These are phyloP conservation scores for Royoungia palumana DNA, from an alignment of 768 basidiomycete genomes.

Conservation along the genomic window DNA sequence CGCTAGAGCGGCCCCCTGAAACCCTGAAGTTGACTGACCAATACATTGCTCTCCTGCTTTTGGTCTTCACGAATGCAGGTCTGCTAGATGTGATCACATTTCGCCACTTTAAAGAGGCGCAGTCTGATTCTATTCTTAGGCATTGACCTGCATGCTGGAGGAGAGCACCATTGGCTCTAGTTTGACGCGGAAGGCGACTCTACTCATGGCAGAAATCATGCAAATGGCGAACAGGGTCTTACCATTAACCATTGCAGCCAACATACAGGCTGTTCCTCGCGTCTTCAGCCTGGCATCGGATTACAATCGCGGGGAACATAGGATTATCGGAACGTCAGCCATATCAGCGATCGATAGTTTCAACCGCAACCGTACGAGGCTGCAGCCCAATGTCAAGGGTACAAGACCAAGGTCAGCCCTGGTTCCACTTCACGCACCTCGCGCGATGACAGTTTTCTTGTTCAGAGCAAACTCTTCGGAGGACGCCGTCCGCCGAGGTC, in stretches of 20 bases:
- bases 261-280: conserved; percentile 81
- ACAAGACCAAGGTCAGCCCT: conserved; percentile 59
- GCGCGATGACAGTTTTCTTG: neutral
- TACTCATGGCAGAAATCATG: conserved; percentile 88
- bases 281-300: conserved; percentile 84
- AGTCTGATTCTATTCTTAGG: conserved; percentile 43
- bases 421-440: neutral
- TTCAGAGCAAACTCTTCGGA: conserved; percentile 75
- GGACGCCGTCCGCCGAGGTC: conserved; percentile 82
- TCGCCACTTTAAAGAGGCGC: neutral
- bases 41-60: conserved; percentile 80
- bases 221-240: conserved; percentile 85
- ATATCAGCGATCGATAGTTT: conserved; percentile 89
- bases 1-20: conserved; percentile 47
- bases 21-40: conserved; percentile 87
- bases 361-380: conserved; percentile 78
- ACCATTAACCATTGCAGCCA: conserved; percentile 76
- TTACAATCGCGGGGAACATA: conserved; percentile 70
- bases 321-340: conserved; percentile 81
- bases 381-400: conserved; percentile 59
- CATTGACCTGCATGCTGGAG: conserved; percentile 80
- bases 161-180: conserved; percentile 70
- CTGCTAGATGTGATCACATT: conserved; percentile 69
- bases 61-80: conserved; percentile 84
- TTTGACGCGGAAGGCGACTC: conserved; percentile 84